Base-by-base conservation (phyloP, 2,329 filamentous ascomycete species). In the Pseudocercospora eumusae region DNA sequence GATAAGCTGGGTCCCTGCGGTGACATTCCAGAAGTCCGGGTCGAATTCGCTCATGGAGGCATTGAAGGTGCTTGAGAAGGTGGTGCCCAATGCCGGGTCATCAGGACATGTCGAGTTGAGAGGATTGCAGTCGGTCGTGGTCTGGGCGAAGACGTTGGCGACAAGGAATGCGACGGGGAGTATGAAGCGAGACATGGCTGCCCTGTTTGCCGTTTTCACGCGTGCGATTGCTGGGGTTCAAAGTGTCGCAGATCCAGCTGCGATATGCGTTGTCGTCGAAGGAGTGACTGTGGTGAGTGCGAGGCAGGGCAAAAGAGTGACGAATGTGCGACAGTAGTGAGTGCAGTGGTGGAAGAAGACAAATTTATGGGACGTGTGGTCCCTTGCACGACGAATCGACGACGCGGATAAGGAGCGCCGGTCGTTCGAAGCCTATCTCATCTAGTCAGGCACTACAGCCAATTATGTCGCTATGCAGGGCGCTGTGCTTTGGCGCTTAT, bases 41-140 rank as follows among this genome's bases (percentile, higher is more conserved):
- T 74, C 69, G 23, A 78, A 77, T 28, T 82, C 83, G 52, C 81
- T 85, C 42, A 64, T 66, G 45, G 82, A 86, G 27, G 73, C 70
- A 75, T 90, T 91, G 80, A 91, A 91, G 72, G 82, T 75, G 77
- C 86, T 90, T 55, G 79, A 80, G 75, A 87, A 82, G 20, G 82
- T 78, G 5, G 79, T 81, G 60, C 88, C 88, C 23, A 96, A 82
- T 4, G 91, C 92, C 0, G 87, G 82, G 75, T 95, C 84, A 55
- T 86, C 75, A 0, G 89, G 86, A 74, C 92, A 96, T 33, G 69
- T 72, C 44, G 82, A 85, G 67, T 92, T 84, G 73, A 89, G 81
- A 4, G 93, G 93, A 72, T 96, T 88, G 80, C 93, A 98, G 40
- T 81, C 75, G 5, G 90, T 92, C 59, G 77, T 86, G 25, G 92